Base-by-base conservation (phyloP, 2,329 filamentous ascomycete species). In the Chrysoporthe puriensis region DNA sequence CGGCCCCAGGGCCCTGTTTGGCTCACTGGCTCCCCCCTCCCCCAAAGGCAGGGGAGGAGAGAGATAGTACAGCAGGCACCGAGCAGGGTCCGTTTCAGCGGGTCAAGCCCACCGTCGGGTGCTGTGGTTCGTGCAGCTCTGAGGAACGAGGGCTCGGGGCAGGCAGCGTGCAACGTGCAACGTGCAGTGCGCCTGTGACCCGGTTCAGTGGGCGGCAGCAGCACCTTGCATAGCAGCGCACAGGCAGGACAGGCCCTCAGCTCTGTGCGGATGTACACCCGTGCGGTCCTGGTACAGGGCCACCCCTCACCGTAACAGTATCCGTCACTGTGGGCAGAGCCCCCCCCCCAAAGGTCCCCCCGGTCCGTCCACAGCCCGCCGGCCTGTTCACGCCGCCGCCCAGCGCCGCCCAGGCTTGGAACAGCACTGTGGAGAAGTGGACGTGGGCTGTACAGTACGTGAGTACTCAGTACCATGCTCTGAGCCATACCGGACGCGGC, bases 401-500 rank as follows among this genome's bases (percentile, higher is more conserved):
- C 26, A 26, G 26, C 26, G 26, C 26, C 26, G 26, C 44, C 44
- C 44, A 46, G 44, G 44, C 44, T 14, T 26, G 26, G 26, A 26
- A 26, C 26, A 36, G 13, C 52, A 56, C 52, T 56, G 52, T 56
- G 52, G 32, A 52, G 48, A 26, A 26, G 21, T 4, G n/a, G 14
- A 6, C 21, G 11, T 56, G 52, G 13, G 32, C 26, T 18, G 48
- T 52, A 13, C 18, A 26, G 26, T 26, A 26, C 26, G 26, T 26
- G 26, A 26, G 26, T 56, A 56, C 52, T 56, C 26, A 11, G 54
- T 57, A 57, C 54, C 54, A 40, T 57, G 26, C 26, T 32, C 34
- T 57, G 50, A 32, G 32, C 54, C 54, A 40, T 57, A 40, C 54
- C 54, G 54, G 34, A 36, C 32, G 18, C 54, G 54, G 54, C 32